Conservation (phyloP, 345 rosid species). For the Eucalyptus guilfoylei region DNA sequence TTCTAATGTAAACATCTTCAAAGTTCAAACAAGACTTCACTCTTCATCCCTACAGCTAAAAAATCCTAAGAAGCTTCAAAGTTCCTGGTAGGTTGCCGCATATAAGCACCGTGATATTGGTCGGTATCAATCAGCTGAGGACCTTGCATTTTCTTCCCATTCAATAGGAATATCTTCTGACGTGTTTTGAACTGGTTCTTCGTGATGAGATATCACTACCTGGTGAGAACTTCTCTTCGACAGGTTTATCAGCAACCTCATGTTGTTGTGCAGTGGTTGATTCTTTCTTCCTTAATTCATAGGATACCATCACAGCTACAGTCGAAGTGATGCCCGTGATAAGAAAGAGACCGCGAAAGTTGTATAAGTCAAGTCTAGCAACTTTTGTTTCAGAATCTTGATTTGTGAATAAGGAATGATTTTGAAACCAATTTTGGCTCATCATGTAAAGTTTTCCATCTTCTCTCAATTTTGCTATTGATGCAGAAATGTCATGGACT, state of each 20-base stretch:
- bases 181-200: too few species aligned
- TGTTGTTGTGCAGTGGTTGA: too few species aligned
- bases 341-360: too few species aligned
- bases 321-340: too few species aligned
- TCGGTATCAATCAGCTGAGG: too few species aligned
- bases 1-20: background rate
- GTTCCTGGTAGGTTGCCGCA: background rate
- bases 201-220: too few species aligned
- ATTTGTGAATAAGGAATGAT: background rate
- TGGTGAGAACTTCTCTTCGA: background rate
- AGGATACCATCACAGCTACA: too few species aligned
- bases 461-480: slow-evolving; percentile 12
- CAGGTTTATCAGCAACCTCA: too few species aligned
- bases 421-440: background rate
- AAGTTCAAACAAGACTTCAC: background rate
- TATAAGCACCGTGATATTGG: background rate
- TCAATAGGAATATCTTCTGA: too few species aligned
- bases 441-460: slow-evolving; percentile 1
- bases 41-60: background rate
- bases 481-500: slow-evolving; percentile 7
- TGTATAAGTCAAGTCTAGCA: background rate
- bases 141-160: too few species aligned
- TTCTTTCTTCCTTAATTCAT: too few species aligned
- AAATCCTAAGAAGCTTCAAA: background rate
- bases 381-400: background rate